These are phyloP conservation scores for Adiantum capillusveneris DNA, from an alignment of 75 land plant species.

Conservation along the genomic window DNA sequence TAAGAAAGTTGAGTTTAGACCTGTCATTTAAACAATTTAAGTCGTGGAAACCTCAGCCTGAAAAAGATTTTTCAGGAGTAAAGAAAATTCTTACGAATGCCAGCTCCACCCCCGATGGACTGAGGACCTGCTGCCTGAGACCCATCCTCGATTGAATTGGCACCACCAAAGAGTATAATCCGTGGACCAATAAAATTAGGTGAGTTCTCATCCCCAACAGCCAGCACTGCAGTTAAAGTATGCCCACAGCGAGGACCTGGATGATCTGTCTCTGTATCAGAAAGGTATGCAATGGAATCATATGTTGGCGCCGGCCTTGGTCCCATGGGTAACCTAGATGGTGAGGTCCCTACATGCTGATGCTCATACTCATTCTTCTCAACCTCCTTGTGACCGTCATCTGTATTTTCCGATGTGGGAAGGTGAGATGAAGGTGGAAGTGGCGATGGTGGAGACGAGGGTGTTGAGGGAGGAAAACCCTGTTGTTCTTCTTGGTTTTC, in stretches of 20 bases:
- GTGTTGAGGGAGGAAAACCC: not conserved
- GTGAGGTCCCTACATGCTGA: not conserved
- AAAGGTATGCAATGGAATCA: constrained; percentile 28
- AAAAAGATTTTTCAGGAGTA: not conserved
- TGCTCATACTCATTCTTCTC: constrained; percentile 2
- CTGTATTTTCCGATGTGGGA: not conserved
- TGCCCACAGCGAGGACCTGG: constrained; percentile 82
- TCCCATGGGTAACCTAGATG: constrained; percentile 35
- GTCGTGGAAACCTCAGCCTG: too few species aligned
- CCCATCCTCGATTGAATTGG: constrained; percentile 80
- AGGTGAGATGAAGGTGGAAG: not conserved
- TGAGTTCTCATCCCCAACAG: constrained; percentile 21
- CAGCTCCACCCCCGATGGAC: constrained; percentile 28
- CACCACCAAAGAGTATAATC: constrained; percentile 82
- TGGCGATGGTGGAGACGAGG: constrained; percentile 6
- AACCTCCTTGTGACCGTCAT: not conserved
- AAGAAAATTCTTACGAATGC: constrained; percentile 40
- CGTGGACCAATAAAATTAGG: constrained; percentile 60
- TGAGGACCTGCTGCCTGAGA: constrained; percentile 24
- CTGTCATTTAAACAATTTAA: too few species aligned
- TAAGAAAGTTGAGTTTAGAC: too few species aligned
- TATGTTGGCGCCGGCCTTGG: constrained; percentile 55
- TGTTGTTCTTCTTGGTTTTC: not conserved
- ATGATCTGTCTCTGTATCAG: constrained; percentile 73
- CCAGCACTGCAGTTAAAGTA: constrained; percentile 70